These are phyloP conservation scores for Debaryomyces prosopidis DNA, from an alignment of 805 yeast species.

Conservation along the genomic window DNA sequence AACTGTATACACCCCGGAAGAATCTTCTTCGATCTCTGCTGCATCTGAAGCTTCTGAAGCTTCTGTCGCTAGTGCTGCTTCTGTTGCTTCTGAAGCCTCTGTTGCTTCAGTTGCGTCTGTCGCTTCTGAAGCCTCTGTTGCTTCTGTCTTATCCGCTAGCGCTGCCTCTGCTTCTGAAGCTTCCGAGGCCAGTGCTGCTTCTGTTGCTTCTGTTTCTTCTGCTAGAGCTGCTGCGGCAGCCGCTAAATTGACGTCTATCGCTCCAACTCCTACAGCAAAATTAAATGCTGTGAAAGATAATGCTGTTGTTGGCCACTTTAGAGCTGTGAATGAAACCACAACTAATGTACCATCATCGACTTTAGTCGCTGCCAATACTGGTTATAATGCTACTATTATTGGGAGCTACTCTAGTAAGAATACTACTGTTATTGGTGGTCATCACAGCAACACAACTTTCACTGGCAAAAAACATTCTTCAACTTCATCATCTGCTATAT, in stretches of 20 bases:
- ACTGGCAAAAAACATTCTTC: background rate
- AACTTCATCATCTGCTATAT: background rate
- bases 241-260: background rate
- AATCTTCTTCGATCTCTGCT: constrained; percentile 33
- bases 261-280: constrained; percentile 9
- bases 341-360: background rate
- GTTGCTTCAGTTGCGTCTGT: constrained; percentile 12
- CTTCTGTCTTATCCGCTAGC: constrained; percentile 7
- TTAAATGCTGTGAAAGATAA: constrained; percentile 1
- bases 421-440: background rate
- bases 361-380: constrained; percentile 11
- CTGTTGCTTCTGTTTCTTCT: constrained; percentile 10
- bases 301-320: background rate
- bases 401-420: background rate
- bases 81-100: constrained; percentile 14
- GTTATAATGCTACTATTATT: background rate
- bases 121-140: constrained; percentile 11
- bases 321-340: background rate
- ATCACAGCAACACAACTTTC: background rate
- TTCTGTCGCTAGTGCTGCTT: constrained; percentile 11
- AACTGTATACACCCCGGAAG: constrained; percentile 48
- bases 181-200: constrained; percentile 8
- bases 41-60: constrained; percentile 16
- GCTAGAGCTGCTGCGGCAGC: constrained; percentile 8
- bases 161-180: constrained; percentile 8